These are phyloP conservation scores for Arxiozyma heterogenica DNA, from an alignment of 1,139 yeast genomes.

Conservation along the genomic window DNA sequence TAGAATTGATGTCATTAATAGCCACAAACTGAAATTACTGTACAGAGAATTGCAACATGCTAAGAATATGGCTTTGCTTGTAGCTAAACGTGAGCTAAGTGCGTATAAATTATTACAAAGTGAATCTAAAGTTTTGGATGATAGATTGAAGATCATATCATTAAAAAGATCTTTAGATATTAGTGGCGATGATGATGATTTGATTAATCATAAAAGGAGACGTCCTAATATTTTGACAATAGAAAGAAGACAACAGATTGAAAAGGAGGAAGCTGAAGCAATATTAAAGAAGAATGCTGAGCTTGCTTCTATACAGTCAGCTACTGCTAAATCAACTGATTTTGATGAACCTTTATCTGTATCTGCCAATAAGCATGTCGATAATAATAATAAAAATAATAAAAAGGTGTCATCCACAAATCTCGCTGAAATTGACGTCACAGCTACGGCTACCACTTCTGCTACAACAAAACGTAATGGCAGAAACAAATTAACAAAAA, in stretches of 20 bases:
- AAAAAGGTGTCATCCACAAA: neutral
- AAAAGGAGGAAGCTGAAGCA: conserved; percentile 8
- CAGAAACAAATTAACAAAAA: conserved; percentile 15
- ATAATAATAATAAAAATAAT: no score
- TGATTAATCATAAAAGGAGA: conserved; percentile 71
- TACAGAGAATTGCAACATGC: conserved; percentile 75
- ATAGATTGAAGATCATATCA: conserved; percentile 61
- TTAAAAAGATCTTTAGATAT: conserved; percentile 68
- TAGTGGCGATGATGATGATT: conserved; percentile 77
- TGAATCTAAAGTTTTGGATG: conserved; percentile 23
- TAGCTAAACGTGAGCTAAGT: conserved; percentile 59
- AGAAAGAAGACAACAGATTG: conserved; percentile 15
- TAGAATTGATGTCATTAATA: conserved; percentile 84
- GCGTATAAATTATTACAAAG: conserved; percentile 16
- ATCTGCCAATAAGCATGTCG: neutral
- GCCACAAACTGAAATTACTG: conserved; percentile 69
- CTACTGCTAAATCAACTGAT: conserved; percentile 2
- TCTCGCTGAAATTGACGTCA: neutral
- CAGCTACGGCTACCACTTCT: neutral
- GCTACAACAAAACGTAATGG: conserved; percentile 2
- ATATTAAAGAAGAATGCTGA: conserved; percentile 2
- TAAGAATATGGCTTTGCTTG: conserved; percentile 55
- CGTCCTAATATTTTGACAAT: conserved; percentile 34
- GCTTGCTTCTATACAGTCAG: conserved; percentile 11
- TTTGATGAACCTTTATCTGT: conserved; percentile 5